A percentile compares a stretch with the other conserved stretches of the same genome.
Evolutionary conservation across 2,329 filamentous ascomycete species (phyloP).

Genomic region (Escovopsis sp.): DNA sequence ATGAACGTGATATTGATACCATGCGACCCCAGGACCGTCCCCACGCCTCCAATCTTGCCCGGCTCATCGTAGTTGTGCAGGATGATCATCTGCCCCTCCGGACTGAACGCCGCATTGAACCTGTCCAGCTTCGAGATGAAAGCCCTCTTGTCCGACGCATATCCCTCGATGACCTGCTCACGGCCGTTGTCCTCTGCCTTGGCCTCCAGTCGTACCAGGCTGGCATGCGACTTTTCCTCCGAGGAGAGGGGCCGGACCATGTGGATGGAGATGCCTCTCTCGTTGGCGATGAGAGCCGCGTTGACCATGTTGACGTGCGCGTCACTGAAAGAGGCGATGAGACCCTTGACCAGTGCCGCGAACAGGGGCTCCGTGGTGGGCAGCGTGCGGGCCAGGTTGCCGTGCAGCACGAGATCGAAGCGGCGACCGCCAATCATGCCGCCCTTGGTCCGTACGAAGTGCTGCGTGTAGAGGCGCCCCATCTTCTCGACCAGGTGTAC

Average conservation of each 20-base stretch:
- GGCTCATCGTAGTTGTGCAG: constrained; percentile 69
- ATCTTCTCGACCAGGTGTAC: constrained; percentile 65
- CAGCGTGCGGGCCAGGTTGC: constrained; percentile 48
- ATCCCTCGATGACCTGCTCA: constrained; percentile 45
- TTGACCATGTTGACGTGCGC: constrained; percentile 71
- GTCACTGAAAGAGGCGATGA: constrained; percentile 53
- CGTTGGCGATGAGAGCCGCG: constrained; percentile 56
- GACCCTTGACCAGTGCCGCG: constrained; percentile 62
- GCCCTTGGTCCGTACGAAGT: constrained; percentile 36
- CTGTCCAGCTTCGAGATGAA: constrained; percentile 60
- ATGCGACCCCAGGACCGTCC: constrained; percentile 50
- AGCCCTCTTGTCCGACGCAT: constrained; percentile 45
- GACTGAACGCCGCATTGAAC: constrained; percentile 59
- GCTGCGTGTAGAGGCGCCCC: constrained; percentile 65
- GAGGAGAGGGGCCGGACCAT: constrained; percentile 52
- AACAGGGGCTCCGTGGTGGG: constrained; percentile 66
- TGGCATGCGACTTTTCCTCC: constrained; percentile 49
- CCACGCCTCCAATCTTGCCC: constrained; percentile 70
- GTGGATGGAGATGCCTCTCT: constrained; percentile 63
- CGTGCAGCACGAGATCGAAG: constrained; percentile 66
- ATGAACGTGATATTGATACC: constrained; percentile 70
- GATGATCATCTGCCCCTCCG: constrained; percentile 60
- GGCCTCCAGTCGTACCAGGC: constrained; percentile 54
- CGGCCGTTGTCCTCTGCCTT: constrained; percentile 16
- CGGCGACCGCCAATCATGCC: constrained; percentile 43